Percentiles rank a stretch among this genome's conserved stretches.
These are phyloP conservation scores for Sporisorium iseilematis-ciliati DNA, from an alignment of 1,284 basidiomycete genomes.

Conservation along the genomic window DNA sequence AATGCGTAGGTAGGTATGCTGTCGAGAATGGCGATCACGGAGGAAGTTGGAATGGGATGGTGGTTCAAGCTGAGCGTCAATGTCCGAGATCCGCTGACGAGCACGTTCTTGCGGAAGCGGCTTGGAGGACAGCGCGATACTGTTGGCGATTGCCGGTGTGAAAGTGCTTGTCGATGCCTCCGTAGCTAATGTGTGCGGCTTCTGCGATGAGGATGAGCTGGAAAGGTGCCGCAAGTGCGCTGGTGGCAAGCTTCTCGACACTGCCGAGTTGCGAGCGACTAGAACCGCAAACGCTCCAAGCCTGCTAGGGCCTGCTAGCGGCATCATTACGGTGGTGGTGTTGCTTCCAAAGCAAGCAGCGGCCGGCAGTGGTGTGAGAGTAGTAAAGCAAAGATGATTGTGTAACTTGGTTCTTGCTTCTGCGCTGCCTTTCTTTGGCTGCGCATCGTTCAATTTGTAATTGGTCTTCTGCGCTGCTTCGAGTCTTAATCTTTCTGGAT, in stretches of 20 bases:
- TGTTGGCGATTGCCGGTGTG: background rate
- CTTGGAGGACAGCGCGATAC: background rate
- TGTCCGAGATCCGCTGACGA: slow-evolving; percentile 33
- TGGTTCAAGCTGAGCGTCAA: slow-evolving; percentile 27
- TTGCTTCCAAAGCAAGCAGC: too few relatives aligned
- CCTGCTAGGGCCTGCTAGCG: slow-evolving; percentile 31
- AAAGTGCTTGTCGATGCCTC: background rate
- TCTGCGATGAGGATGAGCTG: slow-evolving; percentile 2
- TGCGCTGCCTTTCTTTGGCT: too few relatives aligned
- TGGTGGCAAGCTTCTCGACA: background rate
- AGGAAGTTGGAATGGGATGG: slow-evolving; percentile 35
- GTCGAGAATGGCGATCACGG: slow-evolving; percentile 50
- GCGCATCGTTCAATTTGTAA: too few relatives aligned
- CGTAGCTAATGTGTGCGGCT: slow-evolving; percentile 10
- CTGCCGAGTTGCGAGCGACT: background rate
- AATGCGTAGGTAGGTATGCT: slow-evolving; percentile 85
- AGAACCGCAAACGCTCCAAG: slow-evolving; percentile 9
- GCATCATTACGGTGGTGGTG: slow-evolving; percentile 7
- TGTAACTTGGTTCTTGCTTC: too few relatives aligned
- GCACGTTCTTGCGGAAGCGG: slow-evolving; percentile 19
- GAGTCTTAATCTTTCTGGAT: too few relatives aligned
- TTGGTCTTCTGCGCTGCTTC: too few relatives aligned
- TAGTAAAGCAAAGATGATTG: background rate
- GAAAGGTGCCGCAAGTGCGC: slow-evolving; percentile 15
- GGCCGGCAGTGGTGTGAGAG: background rate